phyloP scores from a whole-genome alignment of 306 rosid genomes.

The Cucurbita pepo region DNA sequence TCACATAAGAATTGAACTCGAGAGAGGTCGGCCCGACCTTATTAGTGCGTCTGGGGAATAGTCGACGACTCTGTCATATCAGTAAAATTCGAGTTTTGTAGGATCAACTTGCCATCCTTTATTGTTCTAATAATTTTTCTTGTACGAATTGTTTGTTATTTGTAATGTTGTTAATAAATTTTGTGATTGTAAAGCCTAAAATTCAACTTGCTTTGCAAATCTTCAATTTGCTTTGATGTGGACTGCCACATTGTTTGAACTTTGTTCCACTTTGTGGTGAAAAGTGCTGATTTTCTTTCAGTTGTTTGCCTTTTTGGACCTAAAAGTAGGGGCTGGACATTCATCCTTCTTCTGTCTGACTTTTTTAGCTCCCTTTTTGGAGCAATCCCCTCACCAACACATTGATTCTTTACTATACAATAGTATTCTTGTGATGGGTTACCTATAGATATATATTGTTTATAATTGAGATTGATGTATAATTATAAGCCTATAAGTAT shows the following conservation, averaged over 20 bases:
- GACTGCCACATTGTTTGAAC: neutral
- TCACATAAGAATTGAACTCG: constrained; percentile 13
- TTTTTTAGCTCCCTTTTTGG: too few relatives aligned
- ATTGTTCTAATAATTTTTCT: neutral
- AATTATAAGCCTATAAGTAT: too few relatives aligned
- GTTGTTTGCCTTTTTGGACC: neutral
- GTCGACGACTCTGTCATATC: constrained; percentile 18
- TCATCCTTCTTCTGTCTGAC: neutral
- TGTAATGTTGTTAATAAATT: constrained; percentile 12
- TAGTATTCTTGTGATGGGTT: too few relatives aligned
- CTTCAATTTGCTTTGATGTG: neutral
- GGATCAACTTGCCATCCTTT: constrained; percentile 12
- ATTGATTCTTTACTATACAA: too few relatives aligned
- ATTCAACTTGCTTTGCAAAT: neutral
- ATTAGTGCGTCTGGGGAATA: constrained; percentile 66
- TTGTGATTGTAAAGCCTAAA: constrained; percentile 5
- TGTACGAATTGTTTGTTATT: constrained; percentile 2
- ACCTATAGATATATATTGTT: too few relatives aligned
- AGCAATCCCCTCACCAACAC: too few relatives aligned
- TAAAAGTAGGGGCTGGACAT: neutral
- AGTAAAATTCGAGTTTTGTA: constrained; percentile 30
- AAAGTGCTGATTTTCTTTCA: neutral
- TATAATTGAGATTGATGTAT: too few relatives aligned
- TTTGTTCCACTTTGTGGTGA: neutral
- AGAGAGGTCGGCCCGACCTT: constrained; percentile 48